Evolutionary conservation across 306 rosid genomes (phyloP).

Genomic region (Ochetophila trinervis): DNA sequence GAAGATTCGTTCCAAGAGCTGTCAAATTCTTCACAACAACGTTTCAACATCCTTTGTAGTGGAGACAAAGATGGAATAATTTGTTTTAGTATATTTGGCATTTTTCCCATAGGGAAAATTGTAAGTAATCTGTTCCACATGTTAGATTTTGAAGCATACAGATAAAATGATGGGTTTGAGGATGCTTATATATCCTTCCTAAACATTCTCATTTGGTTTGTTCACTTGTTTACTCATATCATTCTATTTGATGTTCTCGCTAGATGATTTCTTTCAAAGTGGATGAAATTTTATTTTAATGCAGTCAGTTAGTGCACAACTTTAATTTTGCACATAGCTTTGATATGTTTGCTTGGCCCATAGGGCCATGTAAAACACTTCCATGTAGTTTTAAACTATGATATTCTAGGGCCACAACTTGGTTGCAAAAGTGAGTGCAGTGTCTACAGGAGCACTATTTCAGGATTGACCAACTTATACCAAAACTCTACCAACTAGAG

Average conservation of each 20-base stretch:
- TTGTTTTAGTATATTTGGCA: constrained; percentile 93
- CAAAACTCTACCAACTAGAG: too few species aligned
- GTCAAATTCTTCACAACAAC: constrained; percentile 83
- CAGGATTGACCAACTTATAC: too few species aligned
- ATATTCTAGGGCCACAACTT: too few species aligned
- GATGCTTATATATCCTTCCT: constrained; percentile 3
- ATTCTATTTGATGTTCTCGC: background rate
- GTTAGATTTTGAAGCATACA: constrained; percentile 16
- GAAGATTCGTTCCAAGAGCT: constrained; percentile 81
- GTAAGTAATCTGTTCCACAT: constrained; percentile 47
- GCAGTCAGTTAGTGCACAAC: too few species aligned
- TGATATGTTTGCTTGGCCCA: too few species aligned
- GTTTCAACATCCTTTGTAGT: constrained; percentile 81
- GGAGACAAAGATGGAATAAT: constrained; percentile 88
- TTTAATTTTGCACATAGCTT: too few species aligned
- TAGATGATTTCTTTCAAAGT: too few species aligned
- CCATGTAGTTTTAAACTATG: too few species aligned
- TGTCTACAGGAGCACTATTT: too few species aligned
- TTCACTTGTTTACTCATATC: background rate
- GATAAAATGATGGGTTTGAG: constrained; percentile 18
- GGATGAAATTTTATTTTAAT: too few species aligned
- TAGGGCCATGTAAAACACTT: too few species aligned
- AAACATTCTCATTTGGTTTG: background rate
- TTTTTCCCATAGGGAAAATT: constrained; percentile 77
- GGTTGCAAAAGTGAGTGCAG: too few species aligned